Conservation (phyloP, 148 eudicot species). For the Polygonum maritimum region DNA sequence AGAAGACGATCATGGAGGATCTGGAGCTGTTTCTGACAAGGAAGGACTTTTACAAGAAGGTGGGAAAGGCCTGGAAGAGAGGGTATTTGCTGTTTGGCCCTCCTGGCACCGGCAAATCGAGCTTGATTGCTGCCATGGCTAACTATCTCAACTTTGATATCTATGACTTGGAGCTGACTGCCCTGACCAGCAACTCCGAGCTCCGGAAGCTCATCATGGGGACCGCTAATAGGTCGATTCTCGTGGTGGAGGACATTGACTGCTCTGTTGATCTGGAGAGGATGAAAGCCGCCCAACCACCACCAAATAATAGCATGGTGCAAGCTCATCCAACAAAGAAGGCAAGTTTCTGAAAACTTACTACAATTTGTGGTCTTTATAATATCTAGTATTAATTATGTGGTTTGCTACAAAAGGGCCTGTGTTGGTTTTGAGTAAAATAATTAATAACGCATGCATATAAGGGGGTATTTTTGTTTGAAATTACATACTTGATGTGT, state of each 20-base stretch:
- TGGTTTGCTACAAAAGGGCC: too few species aligned
- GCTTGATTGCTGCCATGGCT: slow-evolving; percentile 57
- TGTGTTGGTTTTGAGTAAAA: too few species aligned
- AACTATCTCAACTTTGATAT: slow-evolving; percentile 43
- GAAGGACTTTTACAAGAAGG: slow-evolving; percentile 33
- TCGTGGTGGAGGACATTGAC: slow-evolving; percentile 57
- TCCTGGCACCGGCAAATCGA: slow-evolving; percentile 57
- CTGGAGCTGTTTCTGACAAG: slow-evolving; percentile 35
- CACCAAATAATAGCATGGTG: too few species aligned
- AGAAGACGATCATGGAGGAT: slow-evolving; percentile 27
- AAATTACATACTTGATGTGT: too few species aligned
- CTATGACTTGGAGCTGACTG: slow-evolving; percentile 41
- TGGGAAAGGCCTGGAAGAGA: slow-evolving; percentile 70
- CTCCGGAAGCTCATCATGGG: slow-evolving; percentile 31
- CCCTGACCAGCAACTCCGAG: slow-evolving; percentile 21
- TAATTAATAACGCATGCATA: too few species aligned
- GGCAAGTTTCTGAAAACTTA: too few species aligned
- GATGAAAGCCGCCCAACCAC: not conserved
- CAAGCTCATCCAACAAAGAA: too few species aligned
- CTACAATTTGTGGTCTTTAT: too few species aligned
- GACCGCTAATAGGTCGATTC: slow-evolving; percentile 33
- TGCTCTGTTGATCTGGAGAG: slow-evolving; percentile 25
- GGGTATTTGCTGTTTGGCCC: slow-evolving; percentile 58
- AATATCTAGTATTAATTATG: too few species aligned
- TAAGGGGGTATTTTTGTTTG: too few species aligned